Conservation (phyloP, 768 basidiomycete genomes). For the Tricholoma saponaceum region DNA sequence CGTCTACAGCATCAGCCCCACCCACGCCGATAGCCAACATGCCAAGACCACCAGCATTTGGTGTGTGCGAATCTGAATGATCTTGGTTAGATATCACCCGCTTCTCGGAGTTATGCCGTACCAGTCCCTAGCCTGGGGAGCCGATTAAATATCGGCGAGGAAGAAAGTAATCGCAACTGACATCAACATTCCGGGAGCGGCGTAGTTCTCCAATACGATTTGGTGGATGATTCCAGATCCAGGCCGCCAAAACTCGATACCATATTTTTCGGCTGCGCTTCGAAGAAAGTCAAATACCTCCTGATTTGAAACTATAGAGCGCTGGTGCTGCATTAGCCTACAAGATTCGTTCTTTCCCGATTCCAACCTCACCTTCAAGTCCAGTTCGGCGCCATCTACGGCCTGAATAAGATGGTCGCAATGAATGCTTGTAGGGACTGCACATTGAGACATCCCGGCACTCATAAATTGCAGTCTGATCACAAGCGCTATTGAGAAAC, state of each 20-base stretch:
- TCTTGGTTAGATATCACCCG: not conserved
- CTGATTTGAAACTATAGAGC: slow-evolving; percentile 83
- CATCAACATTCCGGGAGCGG: slow-evolving; percentile 94
- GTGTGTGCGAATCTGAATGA: slow-evolving; percentile 85
- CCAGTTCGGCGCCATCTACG: slow-evolving; percentile 78
- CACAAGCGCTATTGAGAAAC: not conserved
- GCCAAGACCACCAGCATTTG: slow-evolving; percentile 96
- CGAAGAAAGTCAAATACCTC: slow-evolving; percentile 98
- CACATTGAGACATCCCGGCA: slow-evolving; percentile 77
- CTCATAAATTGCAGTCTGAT: slow-evolving; percentile 95
- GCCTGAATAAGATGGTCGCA: slow-evolving; percentile 99
- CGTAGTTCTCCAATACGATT: slow-evolving; percentile 97
- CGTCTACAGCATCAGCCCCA: slow-evolving; percentile 97
- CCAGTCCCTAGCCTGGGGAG: slow-evolving; percentile 73
- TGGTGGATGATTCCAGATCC: slow-evolving; percentile 98
- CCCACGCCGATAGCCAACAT: slow-evolving; percentile 98
- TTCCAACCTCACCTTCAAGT: slow-evolving; percentile 60
- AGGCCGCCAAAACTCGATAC: slow-evolving; percentile 97
- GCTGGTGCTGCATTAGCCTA: slow-evolving; percentile 35
- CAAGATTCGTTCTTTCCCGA: too few relatives aligned
- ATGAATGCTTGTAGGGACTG: slow-evolving; percentile 90
- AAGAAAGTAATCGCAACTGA: slow-evolving; percentile 25
- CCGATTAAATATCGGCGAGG: slow-evolving; percentile 4
- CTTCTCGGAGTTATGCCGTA: slow-evolving; percentile 21
- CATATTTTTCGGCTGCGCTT: slow-evolving; percentile 85